Conservation (phyloP, 2,329 filamentous ascomycete species). For the Ceratocystis cubensis region DNA sequence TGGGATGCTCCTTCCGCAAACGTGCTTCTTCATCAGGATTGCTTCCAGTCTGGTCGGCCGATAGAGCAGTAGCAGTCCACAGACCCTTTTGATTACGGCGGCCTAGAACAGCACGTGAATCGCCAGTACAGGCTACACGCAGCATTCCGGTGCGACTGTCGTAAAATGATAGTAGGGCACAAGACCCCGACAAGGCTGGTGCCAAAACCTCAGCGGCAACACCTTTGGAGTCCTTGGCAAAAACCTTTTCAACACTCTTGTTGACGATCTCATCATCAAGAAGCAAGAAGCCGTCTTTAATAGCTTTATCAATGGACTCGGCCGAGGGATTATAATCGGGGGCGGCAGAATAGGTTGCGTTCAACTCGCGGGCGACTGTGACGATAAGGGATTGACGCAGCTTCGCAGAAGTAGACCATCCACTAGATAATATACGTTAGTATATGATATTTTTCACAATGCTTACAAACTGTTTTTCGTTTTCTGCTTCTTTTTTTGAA, state of each 20-base stretch:
- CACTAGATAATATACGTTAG: slow-evolving; percentile 39
- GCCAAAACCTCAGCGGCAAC: slow-evolving; percentile 83
- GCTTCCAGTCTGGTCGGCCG: slow-evolving; percentile 84
- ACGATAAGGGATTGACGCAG: slow-evolving; percentile 83
- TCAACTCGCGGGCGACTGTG: slow-evolving; percentile 85
- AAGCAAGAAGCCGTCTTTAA: slow-evolving; percentile 79
- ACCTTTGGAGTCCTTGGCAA: slow-evolving; percentile 79
- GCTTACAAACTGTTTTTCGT: no score
- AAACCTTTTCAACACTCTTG: slow-evolving; percentile 80
- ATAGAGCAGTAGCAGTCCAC: slow-evolving; percentile 83
- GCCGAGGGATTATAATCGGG: slow-evolving; percentile 52
- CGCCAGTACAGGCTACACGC: slow-evolving; percentile 88
- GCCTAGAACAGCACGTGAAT: slow-evolving; percentile 88
- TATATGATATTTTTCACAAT: no score
- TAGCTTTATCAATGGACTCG: slow-evolving; percentile 75
- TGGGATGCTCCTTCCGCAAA: slow-evolving; percentile 74
- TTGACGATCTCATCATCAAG: slow-evolving; percentile 92
- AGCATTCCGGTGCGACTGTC: slow-evolving; percentile 76
- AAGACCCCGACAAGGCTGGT: slow-evolving; percentile 91
- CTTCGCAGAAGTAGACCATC: slow-evolving; percentile 97
- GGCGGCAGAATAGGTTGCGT: slow-evolving; percentile 74
- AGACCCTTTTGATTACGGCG: slow-evolving; percentile 66
- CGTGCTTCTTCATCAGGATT: slow-evolving; percentile 75
- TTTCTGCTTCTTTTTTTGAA: no score
- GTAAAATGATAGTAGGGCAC: slow-evolving; percentile 91